Conservation (phyloP, 805 yeast genomes). For the Helenozyma baotianmanensis region DNA sequence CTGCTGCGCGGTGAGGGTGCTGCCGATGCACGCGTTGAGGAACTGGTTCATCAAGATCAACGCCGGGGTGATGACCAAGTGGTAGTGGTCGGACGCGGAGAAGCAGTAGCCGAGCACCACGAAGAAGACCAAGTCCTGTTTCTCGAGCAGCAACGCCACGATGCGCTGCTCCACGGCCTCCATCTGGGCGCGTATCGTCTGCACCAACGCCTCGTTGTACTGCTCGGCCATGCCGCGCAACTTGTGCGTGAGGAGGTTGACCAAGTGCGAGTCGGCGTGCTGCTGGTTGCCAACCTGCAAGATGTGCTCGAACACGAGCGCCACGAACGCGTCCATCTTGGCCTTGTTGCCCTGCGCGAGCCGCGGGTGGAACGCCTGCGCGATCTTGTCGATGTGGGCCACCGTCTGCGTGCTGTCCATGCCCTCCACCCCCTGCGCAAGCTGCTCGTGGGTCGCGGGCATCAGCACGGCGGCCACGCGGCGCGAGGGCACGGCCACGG, state of each 20-base stretch:
- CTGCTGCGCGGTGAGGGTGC: slow-evolving; percentile 24
- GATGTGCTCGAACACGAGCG: slow-evolving; percentile 59
- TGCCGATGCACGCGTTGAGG: slow-evolving; percentile 30
- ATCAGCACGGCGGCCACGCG: slow-evolving; percentile 18
- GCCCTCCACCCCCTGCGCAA: slow-evolving; percentile 27
- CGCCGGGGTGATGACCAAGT: slow-evolving; percentile 83
- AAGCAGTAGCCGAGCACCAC: slow-evolving; percentile 70
- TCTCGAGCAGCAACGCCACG: slow-evolving; percentile 15
- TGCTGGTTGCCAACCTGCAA: slow-evolving; percentile 35
- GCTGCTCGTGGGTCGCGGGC: slow-evolving; percentile 29
- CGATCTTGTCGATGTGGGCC: slow-evolving; percentile 48
- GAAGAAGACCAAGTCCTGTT: slow-evolving; percentile 60
- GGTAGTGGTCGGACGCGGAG: slow-evolving; percentile 95
- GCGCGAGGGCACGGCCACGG: background rate
- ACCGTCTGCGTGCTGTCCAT: slow-evolving; percentile 40
- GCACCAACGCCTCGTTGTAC: slow-evolving; percentile 61
- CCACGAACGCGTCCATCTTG: slow-evolving; percentile 58
- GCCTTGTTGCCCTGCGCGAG: slow-evolving; percentile 79
- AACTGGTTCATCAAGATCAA: slow-evolving; percentile 67
- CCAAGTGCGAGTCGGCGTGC: slow-evolving; percentile 21
- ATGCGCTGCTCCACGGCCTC: slow-evolving; percentile 52
- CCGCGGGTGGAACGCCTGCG: slow-evolving; percentile 66
- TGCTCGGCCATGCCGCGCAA: slow-evolving; percentile 60
- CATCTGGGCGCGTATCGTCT: slow-evolving; percentile 55
- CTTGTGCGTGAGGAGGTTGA: slow-evolving; percentile 40